Percentiles rank a stretch among this genome's conserved stretches.
Evolutionary conservation across 2,329 filamentous ascomycete species (phyloP).

Genomic region (Mycosphaerella arachidis): DNA sequence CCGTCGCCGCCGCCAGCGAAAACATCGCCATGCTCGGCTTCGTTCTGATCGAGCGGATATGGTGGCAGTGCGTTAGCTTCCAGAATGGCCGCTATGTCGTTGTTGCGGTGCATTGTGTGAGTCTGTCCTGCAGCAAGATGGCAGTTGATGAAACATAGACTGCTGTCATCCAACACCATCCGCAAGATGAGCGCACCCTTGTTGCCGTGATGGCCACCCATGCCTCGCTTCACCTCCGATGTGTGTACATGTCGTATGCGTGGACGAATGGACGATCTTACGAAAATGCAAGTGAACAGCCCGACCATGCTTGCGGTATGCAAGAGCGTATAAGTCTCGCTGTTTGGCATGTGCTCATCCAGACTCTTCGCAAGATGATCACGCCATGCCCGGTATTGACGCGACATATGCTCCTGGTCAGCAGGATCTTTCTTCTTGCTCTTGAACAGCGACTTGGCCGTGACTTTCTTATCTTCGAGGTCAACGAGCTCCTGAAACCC

Average conservation of each 20-base stretch:
- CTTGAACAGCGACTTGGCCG: slow-evolving; percentile 86
- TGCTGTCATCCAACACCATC: slow-evolving; percentile 91
- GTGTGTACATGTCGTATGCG: slow-evolving; percentile 73
- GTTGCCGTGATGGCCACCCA: slow-evolving; percentile 93
- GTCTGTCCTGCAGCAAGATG: slow-evolving; percentile 92
- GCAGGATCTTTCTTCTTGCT: slow-evolving; percentile 77
- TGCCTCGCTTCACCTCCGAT: slow-evolving; percentile 87
- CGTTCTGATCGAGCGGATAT: slow-evolving; percentile 45
- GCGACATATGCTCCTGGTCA: slow-evolving; percentile 86
- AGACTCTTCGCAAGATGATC: slow-evolving; percentile 79
- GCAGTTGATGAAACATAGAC: slow-evolving; percentile 93
- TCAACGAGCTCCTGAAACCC: slow-evolving; percentile 99
- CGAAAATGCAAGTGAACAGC: slow-evolving; percentile 92
- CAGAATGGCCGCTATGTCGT: slow-evolving; percentile 84
- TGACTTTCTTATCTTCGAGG: slow-evolving; percentile 93
- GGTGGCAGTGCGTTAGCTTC: slow-evolving; percentile 71
- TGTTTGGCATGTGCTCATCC: slow-evolving; percentile 74
- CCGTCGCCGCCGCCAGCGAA: slow-evolving; percentile 93
- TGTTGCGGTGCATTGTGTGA: slow-evolving; percentile 85
- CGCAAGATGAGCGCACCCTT: slow-evolving; percentile 90
- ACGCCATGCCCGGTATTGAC: slow-evolving; percentile 94
- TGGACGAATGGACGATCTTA: slow-evolving; percentile 71
- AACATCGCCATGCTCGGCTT: slow-evolving; percentile 62
- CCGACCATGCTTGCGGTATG: slow-evolving; percentile 89
- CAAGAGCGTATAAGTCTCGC: slow-evolving; percentile 76